These are phyloP conservation scores for Entophlyctis luteolus DNA, from an alignment of 192 early-diverging fungal species.

Conservation along the genomic window DNA sequence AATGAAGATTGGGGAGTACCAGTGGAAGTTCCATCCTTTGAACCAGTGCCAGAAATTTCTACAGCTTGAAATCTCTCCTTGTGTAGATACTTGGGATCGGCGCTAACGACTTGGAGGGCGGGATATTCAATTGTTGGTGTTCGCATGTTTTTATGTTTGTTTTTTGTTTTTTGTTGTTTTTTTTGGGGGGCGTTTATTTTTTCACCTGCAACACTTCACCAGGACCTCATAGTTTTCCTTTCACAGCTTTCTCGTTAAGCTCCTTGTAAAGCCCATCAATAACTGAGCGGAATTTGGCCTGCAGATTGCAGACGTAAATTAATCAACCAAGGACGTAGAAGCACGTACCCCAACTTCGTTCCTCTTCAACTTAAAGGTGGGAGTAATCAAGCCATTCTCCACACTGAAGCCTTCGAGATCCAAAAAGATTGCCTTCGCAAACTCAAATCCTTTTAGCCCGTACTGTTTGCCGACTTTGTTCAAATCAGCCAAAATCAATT, in stretches of 20 bases:
- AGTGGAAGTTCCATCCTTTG: slow-evolving; percentile 14
- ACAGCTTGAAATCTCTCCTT: slow-evolving; percentile 11
- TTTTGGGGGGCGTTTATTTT: too few relatives aligned
- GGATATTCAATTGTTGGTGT: neutral
- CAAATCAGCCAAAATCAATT: slow-evolving; percentile 43
- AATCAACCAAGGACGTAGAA: slow-evolving; percentile 2
- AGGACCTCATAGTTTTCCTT: too few relatives aligned
- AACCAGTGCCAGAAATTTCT: slow-evolving; percentile 11
- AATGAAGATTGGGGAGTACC: neutral
- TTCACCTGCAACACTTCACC: too few relatives aligned
- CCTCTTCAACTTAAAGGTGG: slow-evolving; percentile 55
- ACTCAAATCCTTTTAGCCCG: slow-evolving; percentile 88
- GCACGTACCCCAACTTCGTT: slow-evolving; percentile 41
- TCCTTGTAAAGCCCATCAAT: slow-evolving; percentile 61
- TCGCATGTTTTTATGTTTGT: too few relatives aligned
- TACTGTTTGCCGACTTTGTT: slow-evolving; percentile 61
- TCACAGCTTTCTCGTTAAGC: slow-evolving; percentile 23
- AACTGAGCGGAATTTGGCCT: slow-evolving; percentile 40
- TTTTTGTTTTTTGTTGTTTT: too few relatives aligned
- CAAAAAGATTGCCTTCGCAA: slow-evolving; percentile 72
- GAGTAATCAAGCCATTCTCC: slow-evolving; percentile 66
- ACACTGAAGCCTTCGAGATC: slow-evolving; percentile 71
- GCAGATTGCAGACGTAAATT: neutral
- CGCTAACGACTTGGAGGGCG: neutral
- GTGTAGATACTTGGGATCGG: slow-evolving; percentile 7